A percentile compares a stretch with the other conserved stretches of the same genome.
Evolutionary conservation across 1,284 basidiomycete genomes (phyloP).

Genomic region (Erythrobasidium hasegawianum): DNA sequence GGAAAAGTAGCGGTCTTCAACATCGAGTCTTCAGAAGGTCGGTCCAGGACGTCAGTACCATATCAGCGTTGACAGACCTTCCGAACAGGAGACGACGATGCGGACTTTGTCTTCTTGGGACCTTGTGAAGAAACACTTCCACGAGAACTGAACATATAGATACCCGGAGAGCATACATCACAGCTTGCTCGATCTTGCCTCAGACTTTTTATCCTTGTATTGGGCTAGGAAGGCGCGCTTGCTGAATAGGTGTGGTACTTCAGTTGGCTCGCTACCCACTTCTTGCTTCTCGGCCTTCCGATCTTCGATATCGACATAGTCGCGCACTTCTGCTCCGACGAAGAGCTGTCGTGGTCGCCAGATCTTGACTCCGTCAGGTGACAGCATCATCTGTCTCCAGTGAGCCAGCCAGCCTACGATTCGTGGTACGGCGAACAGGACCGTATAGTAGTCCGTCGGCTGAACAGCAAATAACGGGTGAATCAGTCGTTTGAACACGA

Average conservation of each 20-base stretch:
- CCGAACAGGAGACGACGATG: constrained; percentile 52
- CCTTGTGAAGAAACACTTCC: constrained; percentile 54
- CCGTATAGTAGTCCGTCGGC: constrained; percentile 83
- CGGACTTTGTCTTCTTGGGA: constrained; percentile 56
- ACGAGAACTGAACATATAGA: constrained; percentile 32
- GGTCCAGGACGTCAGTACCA: not conserved
- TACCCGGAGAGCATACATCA: not conserved
- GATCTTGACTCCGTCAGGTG: constrained; percentile 79
- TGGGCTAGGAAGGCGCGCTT: constrained; percentile 38
- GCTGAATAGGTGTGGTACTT: constrained; percentile 39
- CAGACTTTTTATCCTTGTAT: constrained; percentile 29
- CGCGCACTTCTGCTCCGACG: constrained; percentile 65
- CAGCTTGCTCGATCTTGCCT: constrained; percentile 19
- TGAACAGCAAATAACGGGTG: not conserved
- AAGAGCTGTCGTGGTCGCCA: constrained; percentile 83
- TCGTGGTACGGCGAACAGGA: constrained; percentile 79
- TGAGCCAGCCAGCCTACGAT: constrained; percentile 79
- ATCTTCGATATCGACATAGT: constrained; percentile 64
- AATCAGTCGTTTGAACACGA: too few relatives aligned
- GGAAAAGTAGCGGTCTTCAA: constrained; percentile 63
- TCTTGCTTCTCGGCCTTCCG: constrained; percentile 50
- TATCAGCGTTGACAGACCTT: too few relatives aligned
- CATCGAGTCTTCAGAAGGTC: constrained; percentile 50
- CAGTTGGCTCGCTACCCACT: not conserved
- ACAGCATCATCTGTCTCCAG: constrained; percentile 70